Evolutionary conservation across 2,329 filamentous ascomycete species (phyloP).

Genomic region (Chalaropsis ovoidea): DNA sequence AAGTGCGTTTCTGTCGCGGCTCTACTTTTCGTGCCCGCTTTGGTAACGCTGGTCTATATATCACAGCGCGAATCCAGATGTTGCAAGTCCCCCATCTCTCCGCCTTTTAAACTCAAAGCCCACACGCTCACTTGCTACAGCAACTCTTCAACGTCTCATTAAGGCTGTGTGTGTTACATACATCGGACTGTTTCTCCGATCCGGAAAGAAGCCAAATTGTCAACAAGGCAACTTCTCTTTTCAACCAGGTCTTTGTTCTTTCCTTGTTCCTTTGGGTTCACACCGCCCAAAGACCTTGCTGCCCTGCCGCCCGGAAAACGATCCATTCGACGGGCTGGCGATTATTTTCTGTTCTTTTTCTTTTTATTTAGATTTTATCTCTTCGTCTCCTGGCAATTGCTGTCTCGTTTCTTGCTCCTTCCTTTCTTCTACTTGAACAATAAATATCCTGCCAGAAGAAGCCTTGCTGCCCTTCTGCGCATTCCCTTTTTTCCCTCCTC

Average conservation of each 20-base stretch:
- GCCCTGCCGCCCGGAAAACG: background rate
- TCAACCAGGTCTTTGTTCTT: background rate
- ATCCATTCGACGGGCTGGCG: background rate
- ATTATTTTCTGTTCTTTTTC: background rate
- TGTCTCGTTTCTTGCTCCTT: background rate
- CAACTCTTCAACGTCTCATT: too few species aligned
- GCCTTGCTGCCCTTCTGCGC: background rate
- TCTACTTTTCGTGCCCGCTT: background rate
- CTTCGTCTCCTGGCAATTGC: background rate
- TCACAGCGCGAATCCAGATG: background rate
- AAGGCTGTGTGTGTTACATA: too few species aligned
- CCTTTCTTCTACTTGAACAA: background rate
- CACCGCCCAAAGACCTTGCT: constrained; percentile 14
- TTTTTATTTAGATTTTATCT: background rate
- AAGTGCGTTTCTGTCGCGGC: background rate
- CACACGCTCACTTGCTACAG: too few species aligned
- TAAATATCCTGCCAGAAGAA: background rate
- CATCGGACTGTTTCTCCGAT: too few species aligned
- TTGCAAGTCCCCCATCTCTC: background rate
- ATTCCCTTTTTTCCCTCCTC: constrained; percentile 8
- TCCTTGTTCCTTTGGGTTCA: constrained; percentile 9
- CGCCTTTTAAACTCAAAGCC: background rate
- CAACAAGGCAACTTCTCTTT: background rate
- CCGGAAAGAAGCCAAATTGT: background rate
- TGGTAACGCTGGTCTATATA: background rate